phyloP scores from a whole-genome alignment of 345 rosid species.

The Citrus medica region DNA sequence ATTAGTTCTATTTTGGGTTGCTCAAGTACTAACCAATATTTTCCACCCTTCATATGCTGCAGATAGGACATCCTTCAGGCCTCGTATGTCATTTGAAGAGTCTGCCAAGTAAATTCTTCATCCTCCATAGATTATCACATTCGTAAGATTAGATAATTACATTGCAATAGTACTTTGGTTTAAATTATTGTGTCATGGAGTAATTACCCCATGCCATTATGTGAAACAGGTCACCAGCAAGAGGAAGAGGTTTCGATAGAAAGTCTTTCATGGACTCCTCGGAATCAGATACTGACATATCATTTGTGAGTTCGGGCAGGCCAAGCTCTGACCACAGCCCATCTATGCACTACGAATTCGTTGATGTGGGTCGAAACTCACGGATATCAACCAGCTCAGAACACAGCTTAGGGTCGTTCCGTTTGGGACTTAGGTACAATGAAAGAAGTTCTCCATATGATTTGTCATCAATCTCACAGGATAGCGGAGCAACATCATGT shows the following conservation, averaged over 20 bases:
- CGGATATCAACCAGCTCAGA: conserved; percentile 59
- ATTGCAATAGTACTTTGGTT: background rate
- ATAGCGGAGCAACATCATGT: conserved; percentile 52
- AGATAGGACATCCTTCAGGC: conserved; percentile 43
- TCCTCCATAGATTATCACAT: background rate
- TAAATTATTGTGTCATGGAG: background rate
- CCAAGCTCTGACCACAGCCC: conserved; percentile 59
- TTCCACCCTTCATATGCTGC: conserved; percentile 12
- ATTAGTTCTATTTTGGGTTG: background rate
- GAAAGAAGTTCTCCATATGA: conserved; percentile 42
- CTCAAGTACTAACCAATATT: background rate
- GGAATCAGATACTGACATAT: conserved; percentile 68
- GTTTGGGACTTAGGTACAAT: conserved; percentile 39
- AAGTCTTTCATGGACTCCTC: conserved; percentile 42
- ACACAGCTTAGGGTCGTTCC: conserved; percentile 55
- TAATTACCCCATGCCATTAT: conserved; percentile 1
- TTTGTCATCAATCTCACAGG: conserved; percentile 52
- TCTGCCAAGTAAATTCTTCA: conserved; percentile 38
- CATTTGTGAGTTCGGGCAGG: conserved; percentile 80
- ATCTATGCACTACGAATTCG: conserved; percentile 43
- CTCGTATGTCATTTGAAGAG: conserved; percentile 47
- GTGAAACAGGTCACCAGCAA: conserved; percentile 52
- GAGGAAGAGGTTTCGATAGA: conserved; percentile 27
- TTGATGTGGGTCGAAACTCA: conserved; percentile 40
- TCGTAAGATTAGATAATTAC: background rate